Percentiles rank a stretch among this genome's conserved stretches.
phyloP scores from a whole-genome alignment of 306 rosid species.

The Comarum palustre region DNA sequence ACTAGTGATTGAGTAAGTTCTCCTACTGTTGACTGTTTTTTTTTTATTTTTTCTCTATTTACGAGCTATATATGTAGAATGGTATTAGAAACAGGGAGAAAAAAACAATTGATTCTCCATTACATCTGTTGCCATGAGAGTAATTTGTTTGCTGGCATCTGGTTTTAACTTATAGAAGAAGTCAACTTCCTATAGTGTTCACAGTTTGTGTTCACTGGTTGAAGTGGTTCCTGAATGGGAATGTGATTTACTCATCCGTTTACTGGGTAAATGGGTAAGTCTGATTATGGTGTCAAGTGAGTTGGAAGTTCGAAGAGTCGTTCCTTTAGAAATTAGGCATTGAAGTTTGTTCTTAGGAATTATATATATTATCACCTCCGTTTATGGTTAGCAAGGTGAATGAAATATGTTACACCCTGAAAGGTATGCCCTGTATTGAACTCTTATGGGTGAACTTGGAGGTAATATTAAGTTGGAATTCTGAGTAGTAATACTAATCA shows the following conservation, averaged over 20 bases:
- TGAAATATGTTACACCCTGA: not conserved
- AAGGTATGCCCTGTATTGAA: not conserved
- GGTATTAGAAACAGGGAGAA: not conserved
- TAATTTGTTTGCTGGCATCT: not conserved
- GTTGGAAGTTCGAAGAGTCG: not conserved
- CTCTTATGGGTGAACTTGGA: not conserved
- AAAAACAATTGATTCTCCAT: not conserved
- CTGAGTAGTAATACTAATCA: not conserved
- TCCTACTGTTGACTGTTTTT: not conserved
- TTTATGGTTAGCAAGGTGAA: not conserved
- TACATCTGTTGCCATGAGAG: not conserved
- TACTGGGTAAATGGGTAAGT: not conserved
- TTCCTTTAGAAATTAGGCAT: not conserved
- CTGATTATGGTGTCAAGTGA: not conserved
- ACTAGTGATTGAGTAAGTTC: constrained; percentile 67
- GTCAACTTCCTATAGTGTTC: not conserved
- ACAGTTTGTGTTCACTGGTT: constrained; percentile 5
- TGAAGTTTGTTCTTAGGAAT: constrained; percentile 3
- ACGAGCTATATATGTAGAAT: not conserved
- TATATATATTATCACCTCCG: not conserved
- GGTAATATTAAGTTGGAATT: not conserved
- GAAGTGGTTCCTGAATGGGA: not conserved
- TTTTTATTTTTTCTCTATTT: not conserved
- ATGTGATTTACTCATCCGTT: not conserved
- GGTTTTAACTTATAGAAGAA: not conserved